A percentile compares a stretch with the other conserved stretches of the same genome.
phyloP scores from a whole-genome alignment of 2,329 filamentous ascomycete species.

The Fusarium sp. region DNA sequence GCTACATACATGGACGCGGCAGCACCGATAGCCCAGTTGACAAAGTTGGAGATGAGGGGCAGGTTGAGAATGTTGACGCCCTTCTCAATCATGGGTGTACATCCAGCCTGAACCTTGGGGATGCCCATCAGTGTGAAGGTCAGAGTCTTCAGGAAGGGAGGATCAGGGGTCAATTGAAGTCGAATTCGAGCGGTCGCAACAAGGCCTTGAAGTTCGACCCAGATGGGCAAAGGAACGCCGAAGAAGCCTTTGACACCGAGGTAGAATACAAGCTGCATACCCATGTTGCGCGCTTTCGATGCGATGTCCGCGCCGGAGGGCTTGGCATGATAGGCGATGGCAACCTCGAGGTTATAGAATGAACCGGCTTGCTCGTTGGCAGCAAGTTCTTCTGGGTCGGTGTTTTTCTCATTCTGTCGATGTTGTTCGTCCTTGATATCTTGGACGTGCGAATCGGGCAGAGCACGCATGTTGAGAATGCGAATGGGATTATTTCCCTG shows the following conservation, averaged over 20 bases:
- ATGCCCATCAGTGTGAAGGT: slow-evolving; percentile 96
- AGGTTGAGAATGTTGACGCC: slow-evolving; percentile 93
- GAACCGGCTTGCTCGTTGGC: slow-evolving; percentile 91
- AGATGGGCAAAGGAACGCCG: slow-evolving; percentile 87
- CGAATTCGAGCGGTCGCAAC: slow-evolving; percentile 88
- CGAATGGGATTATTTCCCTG: slow-evolving; percentile 92
- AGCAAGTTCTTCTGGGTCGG: slow-evolving; percentile 87
- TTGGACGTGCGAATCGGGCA: slow-evolving; percentile 81
- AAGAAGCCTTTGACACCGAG: slow-evolving; percentile 90
- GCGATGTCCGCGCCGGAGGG: slow-evolving; percentile 77
- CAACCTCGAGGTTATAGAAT: slow-evolving; percentile 92
- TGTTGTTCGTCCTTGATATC: slow-evolving; percentile 86
- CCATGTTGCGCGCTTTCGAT: slow-evolving; percentile 92
- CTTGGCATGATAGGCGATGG: slow-evolving; percentile 90
- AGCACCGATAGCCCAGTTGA: slow-evolving; percentile 92
- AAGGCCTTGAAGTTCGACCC: slow-evolving; percentile 89
- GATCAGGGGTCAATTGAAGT: slow-evolving; percentile 86
- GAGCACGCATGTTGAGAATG: slow-evolving; percentile 85
- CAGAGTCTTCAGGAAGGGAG: slow-evolving; percentile 90
- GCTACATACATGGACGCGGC: slow-evolving; percentile 93
- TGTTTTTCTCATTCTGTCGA: slow-evolving; percentile 80
- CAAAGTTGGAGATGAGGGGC: slow-evolving; percentile 93
- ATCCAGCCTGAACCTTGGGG: slow-evolving; percentile 89
- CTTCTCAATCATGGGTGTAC: slow-evolving; percentile 90
- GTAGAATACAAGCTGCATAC: slow-evolving; percentile 96